Conservation (phyloP, 2,329 filamentous ascomycete genomes). For the Hypocrella siamensis region DNA sequence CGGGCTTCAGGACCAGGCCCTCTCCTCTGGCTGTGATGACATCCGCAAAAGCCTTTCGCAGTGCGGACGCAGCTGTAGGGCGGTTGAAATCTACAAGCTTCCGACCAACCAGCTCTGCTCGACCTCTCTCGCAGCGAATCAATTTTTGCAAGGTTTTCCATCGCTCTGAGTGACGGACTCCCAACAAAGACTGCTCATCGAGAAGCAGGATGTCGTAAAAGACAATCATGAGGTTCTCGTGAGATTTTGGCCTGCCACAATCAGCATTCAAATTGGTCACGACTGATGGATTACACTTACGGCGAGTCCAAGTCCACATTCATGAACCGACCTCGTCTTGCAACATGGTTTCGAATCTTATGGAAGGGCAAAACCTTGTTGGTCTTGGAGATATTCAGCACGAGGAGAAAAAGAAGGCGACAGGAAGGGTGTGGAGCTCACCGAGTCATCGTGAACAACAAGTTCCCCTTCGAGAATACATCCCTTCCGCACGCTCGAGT, state of each 20-base stretch:
- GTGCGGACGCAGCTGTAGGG: constrained; percentile 29
- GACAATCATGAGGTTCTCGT: constrained; percentile 45
- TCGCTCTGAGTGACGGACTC: constrained; percentile 39
- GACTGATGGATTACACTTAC: constrained; percentile 22
- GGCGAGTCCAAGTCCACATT: constrained; percentile 54
- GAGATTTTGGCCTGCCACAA: constrained; percentile 23
- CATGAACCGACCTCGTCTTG: constrained; percentile 54
- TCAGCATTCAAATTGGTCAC: constrained; percentile 6
- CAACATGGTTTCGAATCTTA: constrained; percentile 67
- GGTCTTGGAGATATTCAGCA: constrained; percentile 21
- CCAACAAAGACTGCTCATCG: constrained; percentile 35
- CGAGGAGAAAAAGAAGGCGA: neutral
- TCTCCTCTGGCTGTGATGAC: constrained; percentile 54
- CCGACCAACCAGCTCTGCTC: constrained; percentile 51
- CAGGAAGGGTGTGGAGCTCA: constrained; percentile 9
- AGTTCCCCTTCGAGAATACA: constrained; percentile 80
- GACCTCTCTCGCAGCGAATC: constrained; percentile 35
- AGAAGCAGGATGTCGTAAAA: constrained; percentile 43
- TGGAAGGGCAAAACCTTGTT: constrained; percentile 59
- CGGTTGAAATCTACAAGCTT: constrained; percentile 51
- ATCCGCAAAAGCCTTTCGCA: constrained; percentile 50
- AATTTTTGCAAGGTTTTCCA: constrained; percentile 43
- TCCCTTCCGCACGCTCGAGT: constrained; percentile 42
- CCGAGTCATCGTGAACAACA: constrained; percentile 56
- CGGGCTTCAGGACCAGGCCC: constrained; percentile 67